These are phyloP conservation scores for Boletellus dicymbophilus DNA, from an alignment of 1,284 basidiomycete species.

Conservation along the genomic window DNA sequence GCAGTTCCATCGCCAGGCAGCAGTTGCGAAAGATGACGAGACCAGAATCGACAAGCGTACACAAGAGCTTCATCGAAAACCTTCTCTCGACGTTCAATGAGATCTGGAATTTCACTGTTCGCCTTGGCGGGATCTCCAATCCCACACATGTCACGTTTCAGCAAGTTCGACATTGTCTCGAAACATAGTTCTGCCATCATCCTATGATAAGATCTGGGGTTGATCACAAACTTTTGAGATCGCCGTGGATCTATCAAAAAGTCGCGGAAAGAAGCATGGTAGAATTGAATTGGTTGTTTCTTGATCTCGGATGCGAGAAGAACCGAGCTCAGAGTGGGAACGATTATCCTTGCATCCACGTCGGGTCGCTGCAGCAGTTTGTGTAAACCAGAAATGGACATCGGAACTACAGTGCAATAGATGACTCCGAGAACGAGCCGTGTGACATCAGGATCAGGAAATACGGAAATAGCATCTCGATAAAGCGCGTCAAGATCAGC, in stretches of 20 bases:
- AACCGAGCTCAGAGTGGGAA: slow-evolving; percentile 16
- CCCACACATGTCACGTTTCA: slow-evolving; percentile 20
- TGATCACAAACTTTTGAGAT: slow-evolving; percentile 9
- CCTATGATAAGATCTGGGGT: slow-evolving; percentile 15
- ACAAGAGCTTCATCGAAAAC: slow-evolving; percentile 9
- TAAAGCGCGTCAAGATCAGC: slow-evolving; percentile 16
- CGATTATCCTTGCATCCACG: slow-evolving; percentile 14
- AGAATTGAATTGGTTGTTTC: slow-evolving; percentile 19
- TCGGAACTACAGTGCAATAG: slow-evolving; percentile 9
- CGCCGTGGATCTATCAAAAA: slow-evolving; percentile 13
- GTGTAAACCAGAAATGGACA: slow-evolving; percentile 9
- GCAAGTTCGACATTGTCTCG: slow-evolving; percentile 8
- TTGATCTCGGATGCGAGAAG: slow-evolving; percentile 11
- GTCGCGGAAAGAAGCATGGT: slow-evolving; percentile 25
- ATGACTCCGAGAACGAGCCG: slow-evolving; percentile 16
- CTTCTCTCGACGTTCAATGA: neutral
- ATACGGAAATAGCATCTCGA: slow-evolving; percentile 11
- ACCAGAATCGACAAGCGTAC: slow-evolving; percentile 22
- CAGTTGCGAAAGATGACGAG: slow-evolving; percentile 13
- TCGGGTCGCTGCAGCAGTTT: slow-evolving; percentile 10
- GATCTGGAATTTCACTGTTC: slow-evolving; percentile 16
- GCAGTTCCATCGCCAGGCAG: slow-evolving; percentile 1
- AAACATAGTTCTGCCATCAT: slow-evolving; percentile 18
- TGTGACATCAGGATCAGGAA: slow-evolving; percentile 8
- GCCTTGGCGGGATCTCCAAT: slow-evolving; percentile 15